Percentiles rank a stretch among this genome's conserved stretches.
These are phyloP conservation scores for Fusarium buharicum DNA, from an alignment of 2,329 filamentous ascomycete genomes.

Conservation along the genomic window DNA sequence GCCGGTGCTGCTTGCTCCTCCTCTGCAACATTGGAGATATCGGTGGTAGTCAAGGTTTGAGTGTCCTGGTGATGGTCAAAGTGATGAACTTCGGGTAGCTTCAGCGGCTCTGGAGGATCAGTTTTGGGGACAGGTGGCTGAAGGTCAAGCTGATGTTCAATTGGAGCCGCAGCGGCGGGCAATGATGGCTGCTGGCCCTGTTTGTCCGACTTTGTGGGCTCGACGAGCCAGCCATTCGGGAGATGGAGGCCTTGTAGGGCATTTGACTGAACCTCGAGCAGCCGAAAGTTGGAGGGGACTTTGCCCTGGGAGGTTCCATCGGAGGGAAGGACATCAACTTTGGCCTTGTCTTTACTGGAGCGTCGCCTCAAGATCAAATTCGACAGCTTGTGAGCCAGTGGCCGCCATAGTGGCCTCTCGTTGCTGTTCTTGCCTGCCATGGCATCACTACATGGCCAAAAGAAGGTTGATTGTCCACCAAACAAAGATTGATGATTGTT, in stretches of 20 bases:
- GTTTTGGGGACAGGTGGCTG: not conserved
- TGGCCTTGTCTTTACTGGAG: slow-evolving; percentile 16
- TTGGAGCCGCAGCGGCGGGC: not conserved
- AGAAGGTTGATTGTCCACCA: too few relatives aligned
- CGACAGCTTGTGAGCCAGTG: slow-evolving; percentile 25
- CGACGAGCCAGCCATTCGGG: slow-evolving; percentile 23
- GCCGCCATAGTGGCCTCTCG: slow-evolving; percentile 25
- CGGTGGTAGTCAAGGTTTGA: too few relatives aligned
- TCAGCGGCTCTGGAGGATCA: slow-evolving; percentile 10
- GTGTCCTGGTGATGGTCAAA: not conserved
- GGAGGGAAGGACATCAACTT: not conserved
- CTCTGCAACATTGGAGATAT: not conserved
- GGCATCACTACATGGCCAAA: not conserved
- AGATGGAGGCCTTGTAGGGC: slow-evolving; percentile 15
- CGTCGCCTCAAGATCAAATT: slow-evolving; percentile 7
- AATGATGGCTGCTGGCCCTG: not conserved
- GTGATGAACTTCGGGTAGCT: slow-evolving; percentile 1
- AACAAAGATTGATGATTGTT: too few relatives aligned
- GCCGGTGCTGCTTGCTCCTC: slow-evolving; percentile 7
- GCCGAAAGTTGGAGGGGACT: slow-evolving; percentile 8
- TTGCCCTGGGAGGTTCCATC: not conserved
- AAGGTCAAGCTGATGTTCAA: not conserved
- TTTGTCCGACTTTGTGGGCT: slow-evolving; percentile 5
- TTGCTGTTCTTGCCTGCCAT: slow-evolving; percentile 23
- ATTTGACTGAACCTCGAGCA: slow-evolving; percentile 21